Percentiles rank a stretch among this genome's conserved stretches.
phyloP scores from a whole-genome alignment of 257 asterid genomes.

The Nyctanthes arbortristis region DNA sequence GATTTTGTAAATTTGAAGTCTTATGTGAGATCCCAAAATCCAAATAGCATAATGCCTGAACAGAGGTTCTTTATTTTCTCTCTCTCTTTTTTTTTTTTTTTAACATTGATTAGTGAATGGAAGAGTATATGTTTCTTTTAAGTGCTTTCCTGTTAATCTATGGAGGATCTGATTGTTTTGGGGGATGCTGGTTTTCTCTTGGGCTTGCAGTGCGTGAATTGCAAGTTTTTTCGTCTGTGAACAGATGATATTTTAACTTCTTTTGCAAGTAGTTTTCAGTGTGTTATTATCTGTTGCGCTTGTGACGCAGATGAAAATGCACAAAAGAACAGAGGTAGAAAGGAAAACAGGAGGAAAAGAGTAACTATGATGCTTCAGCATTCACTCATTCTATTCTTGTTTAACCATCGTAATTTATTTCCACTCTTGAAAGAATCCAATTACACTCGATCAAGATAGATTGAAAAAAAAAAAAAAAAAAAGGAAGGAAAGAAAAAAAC shows the following conservation, averaged over 20 bases:
- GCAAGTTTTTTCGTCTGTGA: not conserved
- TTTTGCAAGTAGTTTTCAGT: not conserved
- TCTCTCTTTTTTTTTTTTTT: too few species aligned
- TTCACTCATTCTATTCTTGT: too few species aligned
- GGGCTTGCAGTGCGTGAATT: constrained; percentile 8
- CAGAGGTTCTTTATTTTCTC: too few species aligned
- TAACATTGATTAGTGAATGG: too few species aligned
- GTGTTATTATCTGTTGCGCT: too few species aligned
- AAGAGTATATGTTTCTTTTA: too few species aligned
- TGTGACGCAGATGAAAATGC: too few species aligned
- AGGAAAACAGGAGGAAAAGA: too few species aligned
- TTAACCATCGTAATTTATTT: not conserved
- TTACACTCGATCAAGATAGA: not conserved
- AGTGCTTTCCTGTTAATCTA: not conserved
- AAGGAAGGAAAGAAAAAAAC: too few species aligned
- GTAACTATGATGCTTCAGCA: too few species aligned
- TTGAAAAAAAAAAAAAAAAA: not conserved
- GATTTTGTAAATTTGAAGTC: constrained; percentile 30
- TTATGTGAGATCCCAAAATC: constrained; percentile 23
- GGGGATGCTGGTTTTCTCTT: constrained; percentile 16
- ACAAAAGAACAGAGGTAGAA: too few species aligned
- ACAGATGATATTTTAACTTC: not conserved
- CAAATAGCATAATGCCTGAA: constrained; percentile 3
- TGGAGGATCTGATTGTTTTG: constrained; percentile 1
- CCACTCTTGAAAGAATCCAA: not conserved